phyloP scores from a whole-genome alignment of 1,284 basidiomycete genomes.

The Ustilago trichophora region DNA sequence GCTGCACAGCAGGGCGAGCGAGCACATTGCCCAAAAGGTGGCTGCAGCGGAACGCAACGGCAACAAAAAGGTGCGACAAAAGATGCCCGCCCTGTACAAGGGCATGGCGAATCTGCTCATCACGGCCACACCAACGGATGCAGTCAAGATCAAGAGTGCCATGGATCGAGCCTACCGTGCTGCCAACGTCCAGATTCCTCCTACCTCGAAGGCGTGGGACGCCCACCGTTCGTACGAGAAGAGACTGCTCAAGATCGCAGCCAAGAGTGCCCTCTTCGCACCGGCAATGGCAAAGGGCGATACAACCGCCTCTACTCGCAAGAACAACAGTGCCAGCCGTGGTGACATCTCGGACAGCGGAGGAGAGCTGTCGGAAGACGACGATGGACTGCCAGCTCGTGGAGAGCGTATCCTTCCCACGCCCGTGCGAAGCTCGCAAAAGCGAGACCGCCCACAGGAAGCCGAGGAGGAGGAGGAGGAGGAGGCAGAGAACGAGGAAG shows the following conservation, averaged over 20 bases:
- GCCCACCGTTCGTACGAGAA: constrained; percentile 86
- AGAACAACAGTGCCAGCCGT: background rate
- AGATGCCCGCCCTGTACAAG: constrained; percentile 79
- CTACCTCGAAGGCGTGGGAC: constrained; percentile 81
- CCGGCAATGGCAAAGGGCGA: constrained; percentile 7
- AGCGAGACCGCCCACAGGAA: constrained; percentile 21
- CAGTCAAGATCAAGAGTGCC: constrained; percentile 73
- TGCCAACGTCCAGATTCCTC: constrained; percentile 75
- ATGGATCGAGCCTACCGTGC: constrained; percentile 80
- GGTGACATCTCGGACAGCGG: constrained; percentile 23
- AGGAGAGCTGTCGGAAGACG: constrained; percentile 26
- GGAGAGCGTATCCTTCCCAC: constrained; percentile 16
- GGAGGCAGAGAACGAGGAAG: constrained; percentile 10
- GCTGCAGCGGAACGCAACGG: constrained; percentile 67
- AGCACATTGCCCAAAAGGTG: constrained; percentile 78
- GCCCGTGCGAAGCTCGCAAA: constrained; percentile 11
- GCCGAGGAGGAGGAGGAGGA: constrained; percentile 4
- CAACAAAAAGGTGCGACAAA: constrained; percentile 57
- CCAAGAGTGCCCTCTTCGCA: constrained; percentile 57
- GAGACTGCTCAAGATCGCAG: constrained; percentile 64
- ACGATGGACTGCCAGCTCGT: constrained; percentile 25
- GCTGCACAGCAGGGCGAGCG: constrained; percentile 78
- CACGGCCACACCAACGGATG: constrained; percentile 51
- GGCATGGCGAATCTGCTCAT: constrained; percentile 75
- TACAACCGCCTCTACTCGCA: background rate